Evolutionary conservation across 805 yeast species (phyloP).

Genomic region (Candida khao-thaluensis): DNA sequence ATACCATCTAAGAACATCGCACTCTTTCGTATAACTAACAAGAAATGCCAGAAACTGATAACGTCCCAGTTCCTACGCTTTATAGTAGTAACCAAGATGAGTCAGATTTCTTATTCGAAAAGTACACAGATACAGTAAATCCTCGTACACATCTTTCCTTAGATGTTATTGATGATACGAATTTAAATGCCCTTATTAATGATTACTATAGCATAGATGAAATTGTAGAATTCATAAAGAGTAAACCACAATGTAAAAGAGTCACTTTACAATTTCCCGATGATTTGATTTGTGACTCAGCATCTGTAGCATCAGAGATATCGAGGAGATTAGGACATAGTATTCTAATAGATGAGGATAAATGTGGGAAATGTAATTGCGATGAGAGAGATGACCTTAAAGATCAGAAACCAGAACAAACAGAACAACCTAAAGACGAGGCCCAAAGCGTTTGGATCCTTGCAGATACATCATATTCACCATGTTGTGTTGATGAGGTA

Average conservation of each 20-base stretch:
- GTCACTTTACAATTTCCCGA: slow-evolving; percentile 94
- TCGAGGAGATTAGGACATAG: slow-evolving; percentile 35
- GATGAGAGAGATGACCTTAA: neutral
- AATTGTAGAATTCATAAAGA: slow-evolving; percentile 40
- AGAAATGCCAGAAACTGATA: slow-evolving; percentile 14
- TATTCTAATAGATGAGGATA: neutral
- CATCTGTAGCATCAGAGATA: slow-evolving; percentile 58
- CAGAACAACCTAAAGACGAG: neutral
- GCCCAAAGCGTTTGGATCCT: slow-evolving; percentile 55
- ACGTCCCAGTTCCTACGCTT: slow-evolving; percentile 58
- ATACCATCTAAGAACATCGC: too few species aligned
- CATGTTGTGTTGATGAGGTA: slow-evolving; percentile 95
- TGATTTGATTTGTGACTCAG: slow-evolving; percentile 69
- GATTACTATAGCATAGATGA: slow-evolving; percentile 57
- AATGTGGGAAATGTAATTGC: slow-evolving; percentile 11
- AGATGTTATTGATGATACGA: slow-evolving; percentile 21
- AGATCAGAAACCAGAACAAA: neutral
- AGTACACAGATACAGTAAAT: slow-evolving; percentile 19
- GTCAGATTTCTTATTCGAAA: slow-evolving; percentile 36
- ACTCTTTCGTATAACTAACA: neutral
- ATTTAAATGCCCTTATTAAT: slow-evolving; percentile 33
- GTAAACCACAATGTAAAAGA: slow-evolving; percentile 34
- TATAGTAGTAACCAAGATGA: slow-evolving; percentile 70
- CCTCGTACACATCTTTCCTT: slow-evolving; percentile 25
- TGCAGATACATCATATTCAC: slow-evolving; percentile 93